These are phyloP conservation scores for Solanum okadae DNA, from an alignment of 257 asterid species.

Conservation along the genomic window DNA sequence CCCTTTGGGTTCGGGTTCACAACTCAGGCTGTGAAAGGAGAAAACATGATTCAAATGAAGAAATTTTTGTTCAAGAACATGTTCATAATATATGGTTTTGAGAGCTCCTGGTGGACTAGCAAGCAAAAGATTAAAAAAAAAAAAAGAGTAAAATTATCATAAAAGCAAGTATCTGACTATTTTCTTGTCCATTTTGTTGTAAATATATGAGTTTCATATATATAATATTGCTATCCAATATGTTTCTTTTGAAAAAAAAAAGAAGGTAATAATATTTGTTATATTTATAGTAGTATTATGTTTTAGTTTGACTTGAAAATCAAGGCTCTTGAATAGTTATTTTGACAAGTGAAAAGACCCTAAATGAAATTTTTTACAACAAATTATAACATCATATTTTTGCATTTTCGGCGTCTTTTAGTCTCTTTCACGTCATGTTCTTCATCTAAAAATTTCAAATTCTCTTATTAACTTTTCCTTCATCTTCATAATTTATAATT, in stretches of 20 bases:
- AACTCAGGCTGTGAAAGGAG: not conserved
- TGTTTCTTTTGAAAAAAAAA: not conserved
- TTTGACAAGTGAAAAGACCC: no score
- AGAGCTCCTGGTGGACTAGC: not conserved
- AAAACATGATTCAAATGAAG: not conserved
- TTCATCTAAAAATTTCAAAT: no score
- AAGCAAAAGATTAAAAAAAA: not conserved
- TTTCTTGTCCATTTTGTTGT: not conserved
- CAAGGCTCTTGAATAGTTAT: no score
- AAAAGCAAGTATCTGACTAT: not conserved
- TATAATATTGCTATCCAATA: not conserved
- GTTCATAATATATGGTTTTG: not conserved
- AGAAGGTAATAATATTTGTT: no score
- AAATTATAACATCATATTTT: no score
- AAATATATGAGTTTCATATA: not conserved
- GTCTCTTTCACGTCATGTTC: no score
- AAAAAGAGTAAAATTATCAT: not conserved
- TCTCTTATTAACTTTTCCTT: no score
- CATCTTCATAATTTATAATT: no score
- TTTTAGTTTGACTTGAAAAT: no score
- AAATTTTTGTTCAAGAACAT: not conserved
- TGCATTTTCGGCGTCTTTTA: no score
- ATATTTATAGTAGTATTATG: no score
- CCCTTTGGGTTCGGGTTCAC: slow-evolving; percentile 35
- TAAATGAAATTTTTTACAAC: no score